Conservation (phyloP, 202 grass and related monocot genomes). For the Schoenoplectus tabernaemontani region DNA sequence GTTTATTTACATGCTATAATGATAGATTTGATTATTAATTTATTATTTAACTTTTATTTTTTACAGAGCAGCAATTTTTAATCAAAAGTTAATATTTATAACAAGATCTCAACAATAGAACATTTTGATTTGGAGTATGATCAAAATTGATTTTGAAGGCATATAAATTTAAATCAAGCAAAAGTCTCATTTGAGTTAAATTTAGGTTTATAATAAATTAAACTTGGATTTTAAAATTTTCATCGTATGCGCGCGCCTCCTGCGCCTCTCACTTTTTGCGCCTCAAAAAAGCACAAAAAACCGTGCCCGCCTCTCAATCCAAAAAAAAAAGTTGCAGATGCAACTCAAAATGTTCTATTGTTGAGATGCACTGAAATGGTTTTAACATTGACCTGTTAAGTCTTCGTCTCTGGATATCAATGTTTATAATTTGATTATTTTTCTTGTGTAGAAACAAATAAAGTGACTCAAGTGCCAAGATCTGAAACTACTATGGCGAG, state of each 20-base stretch:
- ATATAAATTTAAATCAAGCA: background rate
- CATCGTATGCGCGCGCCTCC: too few relatives aligned
- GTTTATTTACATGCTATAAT: too few relatives aligned
- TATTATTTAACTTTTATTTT: too few relatives aligned
- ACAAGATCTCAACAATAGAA: background rate
- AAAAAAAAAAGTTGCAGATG: background rate
- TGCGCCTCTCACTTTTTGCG: too few relatives aligned
- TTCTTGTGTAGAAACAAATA: constrained; percentile 45
- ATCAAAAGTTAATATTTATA: too few relatives aligned
- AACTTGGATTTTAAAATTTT: too few relatives aligned
- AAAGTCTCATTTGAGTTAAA: background rate
- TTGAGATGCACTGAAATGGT: too few relatives aligned
- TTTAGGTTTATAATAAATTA: background rate
- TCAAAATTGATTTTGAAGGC: too few relatives aligned
- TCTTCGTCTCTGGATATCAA: background rate
- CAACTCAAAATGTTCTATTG: background rate
- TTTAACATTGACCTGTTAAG: background rate
- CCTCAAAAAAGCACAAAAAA: background rate
- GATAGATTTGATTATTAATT: too few relatives aligned
- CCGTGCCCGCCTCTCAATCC: too few relatives aligned
- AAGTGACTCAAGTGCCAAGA: constrained; percentile 49
- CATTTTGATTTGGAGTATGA: background rate
- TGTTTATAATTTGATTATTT: constrained; percentile 21
- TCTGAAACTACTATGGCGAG: constrained; percentile 33
- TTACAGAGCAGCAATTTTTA: background rate